Conservation (phyloP, 139 green algal genomes). For the Chlorella sp. region DNA sequence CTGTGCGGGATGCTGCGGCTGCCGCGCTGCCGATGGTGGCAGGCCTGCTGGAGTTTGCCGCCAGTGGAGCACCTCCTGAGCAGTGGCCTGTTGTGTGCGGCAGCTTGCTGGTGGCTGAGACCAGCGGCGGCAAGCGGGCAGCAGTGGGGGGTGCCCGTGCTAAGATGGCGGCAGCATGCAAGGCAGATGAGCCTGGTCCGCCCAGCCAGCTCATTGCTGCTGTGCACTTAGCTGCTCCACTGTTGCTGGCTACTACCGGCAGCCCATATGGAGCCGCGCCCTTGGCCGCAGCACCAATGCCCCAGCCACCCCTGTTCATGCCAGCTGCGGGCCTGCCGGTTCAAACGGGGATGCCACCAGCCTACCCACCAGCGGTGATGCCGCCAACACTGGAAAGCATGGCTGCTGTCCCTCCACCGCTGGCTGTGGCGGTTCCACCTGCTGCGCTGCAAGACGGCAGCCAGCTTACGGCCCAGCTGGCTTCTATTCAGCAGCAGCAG, state of each 20-base stretch:
- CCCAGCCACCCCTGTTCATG: background rate
- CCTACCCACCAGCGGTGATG: background rate
- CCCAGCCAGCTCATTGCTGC: background rate
- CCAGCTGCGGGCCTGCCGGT: background rate
- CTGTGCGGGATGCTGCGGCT: background rate
- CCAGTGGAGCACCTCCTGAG: background rate
- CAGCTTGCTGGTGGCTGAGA: background rate
- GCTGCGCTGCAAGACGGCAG: background rate
- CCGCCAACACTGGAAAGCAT: background rate
- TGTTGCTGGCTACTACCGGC: background rate
- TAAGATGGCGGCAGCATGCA: no score
- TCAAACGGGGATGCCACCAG: no score
- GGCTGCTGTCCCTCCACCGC: background rate
- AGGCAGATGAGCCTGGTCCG: no score
- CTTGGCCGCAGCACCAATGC: no score
- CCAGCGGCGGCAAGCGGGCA: no score
- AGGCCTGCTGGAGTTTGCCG: constrained; percentile 1
- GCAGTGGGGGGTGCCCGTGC: no score
- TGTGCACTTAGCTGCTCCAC: background rate
- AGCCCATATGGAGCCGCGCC: background rate
- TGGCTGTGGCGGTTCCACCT: background rate
- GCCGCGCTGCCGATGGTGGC: constrained; percentile 9
- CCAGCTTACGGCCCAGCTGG: constrained; percentile 4
- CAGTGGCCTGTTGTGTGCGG: background rate
- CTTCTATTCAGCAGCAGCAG: constrained; percentile 5